A percentile compares a stretch with the other conserved stretches of the same genome.
Evolutionary conservation across 257 asterid genomes (phyloP).

Genomic region (Solanum medicagineum): DNA sequence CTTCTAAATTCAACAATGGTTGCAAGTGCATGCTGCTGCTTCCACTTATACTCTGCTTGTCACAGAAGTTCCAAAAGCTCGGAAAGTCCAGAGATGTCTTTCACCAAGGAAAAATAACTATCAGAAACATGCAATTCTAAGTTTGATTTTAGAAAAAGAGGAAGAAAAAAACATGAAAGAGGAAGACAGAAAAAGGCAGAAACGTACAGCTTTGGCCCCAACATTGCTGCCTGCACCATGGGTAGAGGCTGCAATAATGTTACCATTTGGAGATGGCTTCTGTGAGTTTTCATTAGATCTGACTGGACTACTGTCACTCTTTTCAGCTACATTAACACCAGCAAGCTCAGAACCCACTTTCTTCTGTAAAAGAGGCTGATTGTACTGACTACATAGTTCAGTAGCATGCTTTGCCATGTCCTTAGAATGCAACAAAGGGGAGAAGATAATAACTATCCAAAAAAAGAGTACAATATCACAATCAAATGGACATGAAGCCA

Average conservation of each 20-base stretch:
- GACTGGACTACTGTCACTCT: neutral
- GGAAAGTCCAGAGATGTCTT: constrained; percentile 5
- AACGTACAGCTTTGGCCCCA: constrained; percentile 1
- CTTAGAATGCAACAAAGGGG: neutral
- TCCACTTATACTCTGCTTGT: constrained; percentile 9
- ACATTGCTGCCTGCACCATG: neutral
- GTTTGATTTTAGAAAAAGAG: neutral
- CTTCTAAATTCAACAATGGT: constrained; percentile 30
- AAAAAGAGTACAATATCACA: neutral
- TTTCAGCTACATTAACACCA: constrained; percentile 3
- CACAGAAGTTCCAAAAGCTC: constrained; percentile 9
- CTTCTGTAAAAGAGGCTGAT: neutral
- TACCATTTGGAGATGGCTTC: neutral
- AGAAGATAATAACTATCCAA: neutral
- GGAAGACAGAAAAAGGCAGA: neutral
- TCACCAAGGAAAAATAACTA: neutral
- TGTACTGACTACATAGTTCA: constrained; percentile 1
- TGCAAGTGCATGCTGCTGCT: constrained; percentile 8
- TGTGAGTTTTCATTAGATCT: constrained; percentile 1
- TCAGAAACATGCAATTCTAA: neutral
- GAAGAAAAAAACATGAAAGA: neutral
- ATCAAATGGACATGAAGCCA: neutral
- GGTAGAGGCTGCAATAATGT: neutral
- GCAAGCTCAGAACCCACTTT: neutral
- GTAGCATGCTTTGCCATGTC: neutral